Evolutionary conservation across 1,284 basidiomycete genomes (phyloP).

Genomic region (Gomphus sp.): DNA sequence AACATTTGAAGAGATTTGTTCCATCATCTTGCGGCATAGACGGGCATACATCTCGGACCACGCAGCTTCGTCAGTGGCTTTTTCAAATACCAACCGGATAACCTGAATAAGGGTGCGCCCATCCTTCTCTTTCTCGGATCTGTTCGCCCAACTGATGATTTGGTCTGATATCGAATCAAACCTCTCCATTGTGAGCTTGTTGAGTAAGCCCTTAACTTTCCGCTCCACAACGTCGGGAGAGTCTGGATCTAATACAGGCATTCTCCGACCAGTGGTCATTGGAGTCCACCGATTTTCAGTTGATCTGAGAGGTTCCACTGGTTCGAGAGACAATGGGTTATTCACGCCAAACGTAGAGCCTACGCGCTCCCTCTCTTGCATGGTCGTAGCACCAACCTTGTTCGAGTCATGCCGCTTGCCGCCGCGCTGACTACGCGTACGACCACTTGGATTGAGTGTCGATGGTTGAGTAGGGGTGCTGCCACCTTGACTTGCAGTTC

Average conservation of each 20-base stretch:
- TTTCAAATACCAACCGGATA: slow-evolving; percentile 94
- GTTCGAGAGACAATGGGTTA: slow-evolving; percentile 33
- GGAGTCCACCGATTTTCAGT: slow-evolving; percentile 81
- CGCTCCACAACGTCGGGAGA: slow-evolving; percentile 82
- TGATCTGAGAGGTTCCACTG: slow-evolving; percentile 66
- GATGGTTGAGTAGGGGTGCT: slow-evolving; percentile 15
- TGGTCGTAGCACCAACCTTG: slow-evolving; percentile 20
- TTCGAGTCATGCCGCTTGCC: slow-evolving; percentile 32
- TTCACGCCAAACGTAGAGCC: slow-evolving; percentile 18
- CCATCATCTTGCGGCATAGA: slow-evolving; percentile 90
- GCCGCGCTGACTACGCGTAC: slow-evolving; percentile 67
- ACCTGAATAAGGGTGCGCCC: slow-evolving; percentile 92
- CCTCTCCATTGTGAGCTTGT: slow-evolving; percentile 96
- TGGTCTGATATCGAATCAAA: slow-evolving; percentile 94
- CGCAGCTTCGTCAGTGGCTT: slow-evolving; percentile 91
- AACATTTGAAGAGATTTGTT: slow-evolving; percentile 77
- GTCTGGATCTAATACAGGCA: slow-evolving; percentile 41
- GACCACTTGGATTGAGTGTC: slow-evolving; percentile 16
- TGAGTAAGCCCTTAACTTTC: slow-evolving; percentile 89
- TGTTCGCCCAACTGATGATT: slow-evolving; percentile 93
- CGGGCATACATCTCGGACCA: slow-evolving; percentile 98
- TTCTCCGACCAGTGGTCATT: slow-evolving; percentile 29
- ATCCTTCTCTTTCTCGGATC: slow-evolving; percentile 85
- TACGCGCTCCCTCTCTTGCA: slow-evolving; percentile 17
- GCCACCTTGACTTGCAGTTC: slow-evolving; percentile 65